Base-by-base conservation (phyloP, 2,329 filamentous ascomycete genomes). In the Pseudopithomyces chartarum region DNA sequence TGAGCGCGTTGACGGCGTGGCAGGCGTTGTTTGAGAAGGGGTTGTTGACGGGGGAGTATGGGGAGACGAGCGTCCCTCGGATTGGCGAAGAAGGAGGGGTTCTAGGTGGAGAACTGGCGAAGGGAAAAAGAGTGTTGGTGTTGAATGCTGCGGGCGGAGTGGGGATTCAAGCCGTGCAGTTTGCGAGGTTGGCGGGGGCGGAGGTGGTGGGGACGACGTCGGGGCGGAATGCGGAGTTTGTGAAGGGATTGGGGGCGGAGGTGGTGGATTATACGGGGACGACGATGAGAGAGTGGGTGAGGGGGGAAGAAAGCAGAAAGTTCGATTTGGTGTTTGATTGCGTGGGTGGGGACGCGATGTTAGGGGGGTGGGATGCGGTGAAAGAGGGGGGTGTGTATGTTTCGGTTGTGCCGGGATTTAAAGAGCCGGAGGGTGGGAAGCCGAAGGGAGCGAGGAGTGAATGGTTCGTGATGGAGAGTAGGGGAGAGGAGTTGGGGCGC, bases 241-340 rank as follows among this genome's bases (percentile, higher is more conserved):
- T 82, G 19, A 64, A 60, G 38, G 63, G 58, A 0, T 55, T 81
- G 8, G 80, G 80, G 0, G 78, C 76, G 3, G 76, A 79, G 55
- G 74, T 76, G n/a, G 55, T 82, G 5, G 70, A 81, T 62, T 81
- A 81, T 61, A 73, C 66, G 22, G 62, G 59, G 44, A 62, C 54
- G 15, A 61, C 60, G 51, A 51, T 78, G 23, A 61, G 62, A 50
- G 62, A 62, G 6, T 81, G 74, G 75, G 47, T 65, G n/a, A 46
- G 10, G 22, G 60, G 65, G 26, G 57, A 65, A 11, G 62, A 63
- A 12, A 52, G 38, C 5, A 61, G 46, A 11, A 74, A 76, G 60
- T 76, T 79, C 20, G 79, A 82, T 57, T 43, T 82, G 3, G 77
- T 81, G 29, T 61, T 82, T 53, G 80, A 82, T 64, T 78, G 73